Evolutionary conservation across 345 rosid species (phyloP), one percentile per base, ranked within the genome.

Genomic region (Boechera stricta): DNA sequence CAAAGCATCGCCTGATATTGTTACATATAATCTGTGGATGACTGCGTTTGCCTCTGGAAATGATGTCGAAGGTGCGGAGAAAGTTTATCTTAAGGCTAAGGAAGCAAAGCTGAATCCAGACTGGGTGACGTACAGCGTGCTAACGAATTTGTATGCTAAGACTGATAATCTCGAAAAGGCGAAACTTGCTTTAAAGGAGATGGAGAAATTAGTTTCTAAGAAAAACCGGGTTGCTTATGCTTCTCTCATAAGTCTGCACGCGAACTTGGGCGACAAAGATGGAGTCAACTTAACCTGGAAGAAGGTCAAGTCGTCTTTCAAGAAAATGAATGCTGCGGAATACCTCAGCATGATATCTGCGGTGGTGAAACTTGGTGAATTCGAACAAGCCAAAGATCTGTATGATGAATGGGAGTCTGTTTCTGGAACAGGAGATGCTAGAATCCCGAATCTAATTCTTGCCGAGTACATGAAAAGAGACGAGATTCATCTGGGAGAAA

Each of bases 401-500:
- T 94, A 90, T 55, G 69, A 77, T 7, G 98, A 92, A 58, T 92
- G 99, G 99, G 97, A 88, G 58, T 82, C 89, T 24, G 83, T 82
- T 80, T 86, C 93, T 11, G 84, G 82, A 21, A 88, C 84, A 2
- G 77, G 86, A 45, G 88, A 92, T 71, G 64, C 88, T 61, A 88
- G 91, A 70, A 80, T 92, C 45, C 77, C 92, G 1, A 94, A 94
- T 81, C 69, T 88, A 29, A 83, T 94, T 31, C 93, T 92, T 71
- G 91, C 90, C 0, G 93, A 89, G 72, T 86, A 90, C 75, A 81
- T 89, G 67, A 90, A 88, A 56, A 69, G 71, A 74, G 77, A 85
- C 26, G 85, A 76, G 76, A 68, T 86, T 59, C 87, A 82, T 64
- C 71, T 78, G 44, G 98, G 92, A 16, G 90, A 85, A 78, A 72